These are phyloP conservation scores for Marasmius fiardii DNA, from an alignment of 1,284 basidiomycete species.

Conservation along the genomic window DNA sequence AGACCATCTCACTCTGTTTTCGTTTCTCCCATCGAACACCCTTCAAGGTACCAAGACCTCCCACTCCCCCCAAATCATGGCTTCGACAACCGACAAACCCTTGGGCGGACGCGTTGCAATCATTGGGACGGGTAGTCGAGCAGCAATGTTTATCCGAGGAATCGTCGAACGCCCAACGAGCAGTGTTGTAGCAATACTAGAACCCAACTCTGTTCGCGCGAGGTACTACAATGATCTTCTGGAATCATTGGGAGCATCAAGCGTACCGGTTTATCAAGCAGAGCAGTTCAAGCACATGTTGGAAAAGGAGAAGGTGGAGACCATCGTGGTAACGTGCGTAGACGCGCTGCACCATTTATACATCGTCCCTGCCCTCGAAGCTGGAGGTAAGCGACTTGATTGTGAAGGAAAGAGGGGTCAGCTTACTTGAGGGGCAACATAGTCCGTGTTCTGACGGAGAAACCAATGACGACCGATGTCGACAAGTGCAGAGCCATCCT, in stretches of 20 bases:
- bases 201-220: slow-evolving; percentile 45
- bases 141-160: slow-evolving; percentile 42
- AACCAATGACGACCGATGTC: slow-evolving; percentile 53
- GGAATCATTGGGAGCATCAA: slow-evolving; percentile 31
- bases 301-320: slow-evolving; percentile 42
- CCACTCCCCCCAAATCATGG: background rate
- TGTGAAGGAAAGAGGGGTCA: background rate
- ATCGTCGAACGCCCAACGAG: slow-evolving; percentile 35
- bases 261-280: slow-evolving; percentile 38
- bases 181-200: slow-evolving; percentile 45
- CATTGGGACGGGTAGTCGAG: slow-evolving; percentile 39
- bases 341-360: slow-evolving; percentile 49
- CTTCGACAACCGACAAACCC: slow-evolving; percentile 13
- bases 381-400: slow-evolving; percentile 27
- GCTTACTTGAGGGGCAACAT: background rate
- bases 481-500: slow-evolving; percentile 47
- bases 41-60: background rate
- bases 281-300: slow-evolving; percentile 48
- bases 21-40: background rate
- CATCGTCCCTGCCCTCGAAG: slow-evolving; percentile 41
- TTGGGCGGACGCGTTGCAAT: slow-evolving; percentile 36
- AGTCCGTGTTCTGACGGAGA: slow-evolving; percentile 49
- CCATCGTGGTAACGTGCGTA: slow-evolving; percentile 49
- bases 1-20: background rate
- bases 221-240: slow-evolving; percentile 45